Base-by-base conservation (phyloP, 495 filamentous ascomycete genomes). In the Aspergillus campestris region DNA sequence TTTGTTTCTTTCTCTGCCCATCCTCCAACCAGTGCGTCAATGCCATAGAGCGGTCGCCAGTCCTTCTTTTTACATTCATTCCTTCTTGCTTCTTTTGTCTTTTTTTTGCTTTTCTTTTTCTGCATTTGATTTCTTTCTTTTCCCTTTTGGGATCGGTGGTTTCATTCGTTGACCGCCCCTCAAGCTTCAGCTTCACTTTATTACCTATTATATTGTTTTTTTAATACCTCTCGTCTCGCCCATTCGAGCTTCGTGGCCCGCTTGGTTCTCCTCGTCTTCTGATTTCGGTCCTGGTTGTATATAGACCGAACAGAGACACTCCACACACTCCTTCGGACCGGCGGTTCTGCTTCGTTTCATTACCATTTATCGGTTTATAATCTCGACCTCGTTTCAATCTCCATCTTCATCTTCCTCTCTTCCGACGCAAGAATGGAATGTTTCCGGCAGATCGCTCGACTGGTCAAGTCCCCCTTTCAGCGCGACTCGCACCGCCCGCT, bases 381-480 rank as follows among this genome's bases (percentile, higher is more conserved):
- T 24, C 18, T 24, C 18, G 18, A 24, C 18, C 18, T 24, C 18
- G 18, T 24, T 24, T 24, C 18, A 24, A 34, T 51, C 47, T 53
- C 55, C 44, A 34, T 35, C 31, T 39, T 35, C 11, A 37, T 39
- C 24, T 38, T 37, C 34, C 6, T 34, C 8, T 29, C 10, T 27
- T 31, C 34, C 15, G 39, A 32, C 44, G 40, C 29, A 40, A 44
- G 41, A 11, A 69, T 68, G 67, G 65, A 64, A 39, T 70, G 69
- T 51, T 67, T 71, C 38, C 62, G 62, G 32, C 65, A 69, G 45
- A 56, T 70, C 11, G 56, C 53, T 38, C 62, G 60, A 34, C 64
- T 59, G 44, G 37, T 71, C 34, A 70, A 62, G 49, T 54, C 57
- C 14, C 59, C 63, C 12, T 72, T 71, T 43, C 54, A 42, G 28